Conservation (phyloP, 768 basidiomycete species). For the Pulveroboletus sp. region DNA sequence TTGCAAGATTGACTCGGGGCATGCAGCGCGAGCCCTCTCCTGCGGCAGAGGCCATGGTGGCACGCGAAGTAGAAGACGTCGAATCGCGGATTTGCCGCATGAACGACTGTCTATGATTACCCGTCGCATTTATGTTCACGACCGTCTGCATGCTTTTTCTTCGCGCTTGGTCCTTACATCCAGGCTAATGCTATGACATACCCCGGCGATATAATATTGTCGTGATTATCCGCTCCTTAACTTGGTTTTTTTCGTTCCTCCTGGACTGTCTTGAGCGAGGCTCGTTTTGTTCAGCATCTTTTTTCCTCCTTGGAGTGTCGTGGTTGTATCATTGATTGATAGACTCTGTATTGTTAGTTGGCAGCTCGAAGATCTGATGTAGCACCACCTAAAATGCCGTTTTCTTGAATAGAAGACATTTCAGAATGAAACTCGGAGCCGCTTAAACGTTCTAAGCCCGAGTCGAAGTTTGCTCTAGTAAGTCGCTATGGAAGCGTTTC, state of each 20-base stretch:
- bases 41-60: constrained; percentile 4
- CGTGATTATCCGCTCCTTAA: neutral
- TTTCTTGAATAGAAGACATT: neutral
- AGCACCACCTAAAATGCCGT: neutral
- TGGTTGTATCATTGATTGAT: constrained; percentile 19
- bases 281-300: neutral
- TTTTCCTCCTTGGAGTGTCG: neutral
- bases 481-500: no score
- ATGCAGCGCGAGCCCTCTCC: constrained; percentile 12
- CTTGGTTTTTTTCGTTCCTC: constrained; percentile 4
- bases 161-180: neutral
- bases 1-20: neutral
- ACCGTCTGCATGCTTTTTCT: neutral
- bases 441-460: no score
- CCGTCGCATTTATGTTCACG: neutral
- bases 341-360: constrained; percentile 27
- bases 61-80: constrained; percentile 18
- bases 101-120: constrained; percentile 11
- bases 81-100: constrained; percentile 12
- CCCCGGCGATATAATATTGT: constrained; percentile 6
- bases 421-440: no score
- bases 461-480: no score
- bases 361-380: neutral
- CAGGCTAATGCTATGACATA: neutral
- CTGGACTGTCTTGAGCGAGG: constrained; percentile 2